A percentile compares a stretch with the other conserved stretches of the same genome.
These are phyloP conservation scores for Aspergillus pseudonomiae DNA, from an alignment of 2,329 filamentous ascomycete species.

Conservation along the genomic window DNA sequence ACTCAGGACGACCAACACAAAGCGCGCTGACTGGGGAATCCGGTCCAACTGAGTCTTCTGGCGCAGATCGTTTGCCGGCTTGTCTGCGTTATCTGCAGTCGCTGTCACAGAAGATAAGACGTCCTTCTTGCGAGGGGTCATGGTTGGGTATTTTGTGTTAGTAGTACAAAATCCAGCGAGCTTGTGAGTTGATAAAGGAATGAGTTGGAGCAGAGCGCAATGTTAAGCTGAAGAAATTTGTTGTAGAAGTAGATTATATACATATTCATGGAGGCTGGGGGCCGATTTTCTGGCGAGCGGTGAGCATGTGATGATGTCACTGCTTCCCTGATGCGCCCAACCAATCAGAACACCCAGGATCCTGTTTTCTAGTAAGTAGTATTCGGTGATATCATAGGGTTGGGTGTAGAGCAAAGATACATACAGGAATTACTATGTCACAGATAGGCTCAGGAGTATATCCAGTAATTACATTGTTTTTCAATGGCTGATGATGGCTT, in stretches of 20 bases:
- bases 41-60: slow-evolving; percentile 25
- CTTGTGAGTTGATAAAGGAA: not conserved
- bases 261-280: slow-evolving; percentile 11
- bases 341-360: not conserved
- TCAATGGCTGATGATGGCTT: not conserved
- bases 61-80: slow-evolving; percentile 9
- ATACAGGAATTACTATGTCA: slow-evolving; percentile 5
- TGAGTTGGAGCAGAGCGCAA: not conserved
- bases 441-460: slow-evolving; percentile 10
- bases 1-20: slow-evolving; percentile 51
- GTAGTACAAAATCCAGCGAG: not conserved
- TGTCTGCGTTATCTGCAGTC: slow-evolving; percentile 14
- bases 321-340: not conserved
- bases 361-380: no score
- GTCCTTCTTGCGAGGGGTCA: slow-evolving; percentile 29
- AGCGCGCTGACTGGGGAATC: slow-evolving; percentile 42
- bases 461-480: not conserved
- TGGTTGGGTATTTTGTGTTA: slow-evolving; percentile 3
- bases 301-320: slow-evolving; percentile 43
- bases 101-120: slow-evolving; percentile 16
- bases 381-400: no score
- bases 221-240: not conserved
- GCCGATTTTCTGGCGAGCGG: slow-evolving; percentile 27
- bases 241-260: no score
- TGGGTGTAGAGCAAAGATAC: no score